Evolutionary conservation across 768 basidiomycete species (phyloP).

Genomic region (Panaeolus cyanescens): DNA sequence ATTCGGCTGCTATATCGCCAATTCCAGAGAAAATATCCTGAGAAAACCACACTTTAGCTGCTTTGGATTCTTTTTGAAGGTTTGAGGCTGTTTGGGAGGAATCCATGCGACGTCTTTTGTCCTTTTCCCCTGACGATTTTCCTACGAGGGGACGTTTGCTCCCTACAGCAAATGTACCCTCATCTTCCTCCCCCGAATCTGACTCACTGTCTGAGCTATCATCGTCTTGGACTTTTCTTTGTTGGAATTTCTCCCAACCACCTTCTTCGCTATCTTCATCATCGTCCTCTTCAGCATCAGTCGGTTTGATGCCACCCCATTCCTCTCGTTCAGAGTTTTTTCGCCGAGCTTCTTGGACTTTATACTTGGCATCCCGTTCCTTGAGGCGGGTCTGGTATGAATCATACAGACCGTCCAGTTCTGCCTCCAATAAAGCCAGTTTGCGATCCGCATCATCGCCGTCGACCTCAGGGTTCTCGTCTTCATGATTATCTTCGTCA

Average conservation of each 20-base stretch:
- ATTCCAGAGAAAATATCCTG: slow-evolving; percentile 85
- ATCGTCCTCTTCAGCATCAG: slow-evolving; percentile 37
- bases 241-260: slow-evolving; percentile 71
- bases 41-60: slow-evolving; percentile 92
- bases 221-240: slow-evolving; percentile 49
- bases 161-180: slow-evolving; percentile 11
- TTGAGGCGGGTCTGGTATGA: slow-evolving; percentile 78
- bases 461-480: slow-evolving; percentile 31
- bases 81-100: neutral
- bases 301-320: slow-evolving; percentile 72
- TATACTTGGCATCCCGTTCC: slow-evolving; percentile 87
- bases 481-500: slow-evolving; percentile 26
- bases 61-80: slow-evolving; percentile 11
- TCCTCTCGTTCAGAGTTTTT: slow-evolving; percentile 76
- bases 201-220: slow-evolving; percentile 56
- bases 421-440: slow-evolving; percentile 70
- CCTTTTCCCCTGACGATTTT: slow-evolving; percentile 17
- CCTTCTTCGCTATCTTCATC: slow-evolving; percentile 54
- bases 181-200: slow-evolving; percentile 33
- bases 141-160: slow-evolving; percentile 48
- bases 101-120: slow-evolving; percentile 42
- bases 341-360: slow-evolving; percentile 74
- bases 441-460: slow-evolving; percentile 50
- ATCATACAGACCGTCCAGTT: slow-evolving; percentile 88
- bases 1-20: slow-evolving; percentile 39